Base-by-base conservation (phyloP, 1,139 yeast species). In the Kodamaea arcana region DNA sequence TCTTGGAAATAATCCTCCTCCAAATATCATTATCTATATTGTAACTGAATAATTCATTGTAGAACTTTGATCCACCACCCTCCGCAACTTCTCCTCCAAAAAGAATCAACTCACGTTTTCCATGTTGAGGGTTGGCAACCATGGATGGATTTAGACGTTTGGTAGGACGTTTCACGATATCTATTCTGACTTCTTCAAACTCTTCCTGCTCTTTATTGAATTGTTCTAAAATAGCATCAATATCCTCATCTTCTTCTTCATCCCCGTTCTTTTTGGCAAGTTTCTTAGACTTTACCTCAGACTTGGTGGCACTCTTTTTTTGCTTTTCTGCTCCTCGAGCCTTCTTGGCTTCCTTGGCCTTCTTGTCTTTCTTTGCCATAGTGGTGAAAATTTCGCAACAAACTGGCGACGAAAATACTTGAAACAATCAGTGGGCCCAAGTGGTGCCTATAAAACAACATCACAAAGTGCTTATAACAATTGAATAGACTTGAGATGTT, bases 261-360 rank as follows among this genome's bases (percentile, higher is more conserved):
- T 78, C 84, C 13, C 83, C 90, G 20, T 69, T 62, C 54, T 87
- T 87, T 51, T 79, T 81, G 25, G 88, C 82, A 51, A 73, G 65
- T 57, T 88, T 88, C 58, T 87, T 85, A 47, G 71, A 69, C 58
- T 86, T 88, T 4, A 56, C 49, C 31, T 82, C 94, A 4, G 94
- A 80, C 55, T 92, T 92, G 35, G 77, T 62, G 34, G 68, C 72
- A 37, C 75, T 83, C 58, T 90, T 90, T 61, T 83, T 82, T 42
- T 76, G 80, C 67, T 92, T 92, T 45, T 80, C 90, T 20, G 92
- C 95, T 26, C 83, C 66, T 33, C 95, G 76, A 21, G 94, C 94
- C 74, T 88, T 88, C 60, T 88, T 87, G 48, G 95, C 87, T 33
- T 86, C 96, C 59, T 87, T 87, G 42, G 85, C 79, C 60, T 86